Evolutionary conservation across 2,329 filamentous ascomycete genomes (phyloP).

Genomic region (Paraphaeosphaeria minitans): DNA sequence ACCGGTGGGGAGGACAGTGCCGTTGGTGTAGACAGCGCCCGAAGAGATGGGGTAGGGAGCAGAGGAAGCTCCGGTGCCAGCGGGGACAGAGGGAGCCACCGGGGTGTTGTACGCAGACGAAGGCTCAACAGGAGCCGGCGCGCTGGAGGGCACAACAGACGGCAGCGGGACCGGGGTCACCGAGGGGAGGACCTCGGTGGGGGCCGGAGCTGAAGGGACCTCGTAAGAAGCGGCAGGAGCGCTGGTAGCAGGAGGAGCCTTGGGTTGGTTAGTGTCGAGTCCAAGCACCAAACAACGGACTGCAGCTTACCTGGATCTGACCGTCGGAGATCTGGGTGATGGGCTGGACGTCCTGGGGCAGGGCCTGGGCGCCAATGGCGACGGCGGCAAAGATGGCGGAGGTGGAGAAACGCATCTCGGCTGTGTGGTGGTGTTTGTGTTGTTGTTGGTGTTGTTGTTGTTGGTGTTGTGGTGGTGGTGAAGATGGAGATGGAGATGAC

Average conservation of each 20-base stretch:
- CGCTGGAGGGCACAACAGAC: conserved; percentile 6
- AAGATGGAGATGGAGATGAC: no score
- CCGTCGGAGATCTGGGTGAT: conserved; percentile 47
- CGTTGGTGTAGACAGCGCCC: background rate
- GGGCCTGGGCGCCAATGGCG: conserved; percentile 33
- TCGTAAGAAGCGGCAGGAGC: conserved; percentile 5
- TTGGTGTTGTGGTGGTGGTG: no score
- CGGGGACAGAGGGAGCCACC: conserved; percentile 13
- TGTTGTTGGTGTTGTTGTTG: no score
- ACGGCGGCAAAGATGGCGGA: conserved; percentile 34
- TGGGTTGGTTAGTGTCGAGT: background rate
- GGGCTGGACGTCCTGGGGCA: conserved; percentile 34
- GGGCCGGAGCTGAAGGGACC: background rate
- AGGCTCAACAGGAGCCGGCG: background rate
- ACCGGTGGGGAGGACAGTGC: background rate
- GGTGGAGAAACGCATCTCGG: conserved; percentile 41
- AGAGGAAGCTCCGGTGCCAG: background rate
- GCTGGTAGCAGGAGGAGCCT: conserved; percentile 28
- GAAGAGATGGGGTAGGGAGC: conserved; percentile 3
- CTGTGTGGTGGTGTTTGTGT: conserved; percentile 13
- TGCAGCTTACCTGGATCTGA: conserved; percentile 39
- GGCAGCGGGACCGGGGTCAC: conserved; percentile 10
- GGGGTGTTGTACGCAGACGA: background rate
- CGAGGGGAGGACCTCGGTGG: conserved; percentile 7
- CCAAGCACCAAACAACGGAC: background rate